phyloP scores from a whole-genome alignment of 345 rosid species.

The Eucalyptus cloeziana region DNA sequence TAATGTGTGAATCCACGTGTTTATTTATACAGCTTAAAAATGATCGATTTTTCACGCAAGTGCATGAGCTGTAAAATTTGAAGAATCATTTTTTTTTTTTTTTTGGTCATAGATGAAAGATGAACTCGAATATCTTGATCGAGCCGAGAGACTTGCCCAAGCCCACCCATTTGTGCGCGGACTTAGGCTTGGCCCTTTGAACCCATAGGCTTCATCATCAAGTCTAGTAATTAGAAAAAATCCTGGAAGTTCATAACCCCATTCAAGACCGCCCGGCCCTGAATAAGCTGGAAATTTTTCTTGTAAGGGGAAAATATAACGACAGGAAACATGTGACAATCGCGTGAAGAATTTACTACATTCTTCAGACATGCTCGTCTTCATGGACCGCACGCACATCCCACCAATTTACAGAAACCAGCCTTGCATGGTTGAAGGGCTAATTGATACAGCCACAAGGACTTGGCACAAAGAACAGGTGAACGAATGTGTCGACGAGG shows the following conservation, averaged over 20 bases:
- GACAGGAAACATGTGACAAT: background rate
- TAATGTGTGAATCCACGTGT: too few relatives aligned
- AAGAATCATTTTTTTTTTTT: too few relatives aligned
- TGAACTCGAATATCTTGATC: background rate
- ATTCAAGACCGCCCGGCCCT: background rate
- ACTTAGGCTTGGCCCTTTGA: background rate
- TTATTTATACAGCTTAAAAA: too few relatives aligned
- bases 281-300: background rate
- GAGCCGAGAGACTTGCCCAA: background rate
- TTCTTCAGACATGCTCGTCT: background rate
- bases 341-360: background rate
- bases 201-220: background rate
- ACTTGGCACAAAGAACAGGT: background rate
- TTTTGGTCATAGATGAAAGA: background rate
- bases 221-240: background rate
- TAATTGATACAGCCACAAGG: background rate
- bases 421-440: background rate
- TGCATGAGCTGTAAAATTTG: background rate
- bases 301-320: background rate
- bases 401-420: background rate
- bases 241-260: background rate
- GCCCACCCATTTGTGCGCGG: background rate
- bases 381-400: background rate
- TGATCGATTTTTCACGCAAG: too few relatives aligned
- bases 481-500: background rate